A percentile compares a stretch with the other conserved stretches of the same genome.
Evolutionary conservation across 1,284 basidiomycete genomes (phyloP).

Genomic region (Porodaedalea pini): DNA sequence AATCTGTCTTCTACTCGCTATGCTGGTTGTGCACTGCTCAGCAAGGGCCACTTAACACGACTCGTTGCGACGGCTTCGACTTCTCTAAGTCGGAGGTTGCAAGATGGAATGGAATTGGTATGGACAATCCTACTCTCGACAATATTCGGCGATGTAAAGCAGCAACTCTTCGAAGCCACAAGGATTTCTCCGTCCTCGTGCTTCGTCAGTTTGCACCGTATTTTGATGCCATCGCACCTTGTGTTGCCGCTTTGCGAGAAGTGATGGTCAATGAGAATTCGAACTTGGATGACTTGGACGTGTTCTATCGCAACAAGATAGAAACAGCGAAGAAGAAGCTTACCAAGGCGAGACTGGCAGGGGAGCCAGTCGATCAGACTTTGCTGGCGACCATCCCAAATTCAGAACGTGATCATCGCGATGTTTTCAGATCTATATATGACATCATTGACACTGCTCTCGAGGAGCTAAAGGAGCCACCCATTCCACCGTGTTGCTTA

Average conservation of each 20-base stretch:
- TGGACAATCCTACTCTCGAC: background rate
- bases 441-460: background rate
- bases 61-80: background rate
- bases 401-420: background rate
- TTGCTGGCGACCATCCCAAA: background rate
- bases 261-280: background rate
- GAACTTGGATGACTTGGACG: background rate
- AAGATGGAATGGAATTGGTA: background rate
- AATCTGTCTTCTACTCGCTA: conserved; percentile 5
- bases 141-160: background rate
- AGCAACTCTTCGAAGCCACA: background rate
- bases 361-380: background rate
- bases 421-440: background rate
- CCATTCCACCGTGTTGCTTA: background rate
- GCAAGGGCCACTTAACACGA: background rate
- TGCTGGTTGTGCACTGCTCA: conserved; percentile 5
- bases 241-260: background rate
- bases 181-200: background rate
- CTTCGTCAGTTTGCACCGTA: background rate
- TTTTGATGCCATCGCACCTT: background rate
- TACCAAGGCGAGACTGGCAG: no score
- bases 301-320: background rate
- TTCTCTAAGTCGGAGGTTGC: background rate
- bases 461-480: background rate
- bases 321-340: no score